Base-by-base conservation (phyloP, 73 alveolate genomes). In the Uronychia binucleata region DNA sequence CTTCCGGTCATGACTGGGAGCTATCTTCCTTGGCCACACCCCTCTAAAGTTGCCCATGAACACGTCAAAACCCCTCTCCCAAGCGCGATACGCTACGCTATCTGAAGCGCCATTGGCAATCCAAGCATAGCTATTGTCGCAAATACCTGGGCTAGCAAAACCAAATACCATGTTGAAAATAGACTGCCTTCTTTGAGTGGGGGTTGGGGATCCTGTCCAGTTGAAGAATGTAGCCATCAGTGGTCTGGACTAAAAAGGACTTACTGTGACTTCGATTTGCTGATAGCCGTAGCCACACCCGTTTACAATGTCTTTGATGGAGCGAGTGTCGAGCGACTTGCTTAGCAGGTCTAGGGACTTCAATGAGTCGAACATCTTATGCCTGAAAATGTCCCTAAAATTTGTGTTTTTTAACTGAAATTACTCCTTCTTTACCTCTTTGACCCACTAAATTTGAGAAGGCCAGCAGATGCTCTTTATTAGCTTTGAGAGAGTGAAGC, bases 21-120 rank as follows among this genome's bases (percentile, higher is more conserved):
- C 86, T 31, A 77, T 29, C 46, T 77, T 77, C 57, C 91, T 85
- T 5, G 91, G 91, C 76, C 77, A 85, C 8, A 85, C 78, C 28
- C 91, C 91, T 85, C 91, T 85, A 31, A 85, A 85, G 57, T 85
- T 85, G 5, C 91, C 91, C 35, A 85, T 33, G 75, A 85, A 85
- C 30, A 85, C 57, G 77, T 85, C 91, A 85, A 35, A 85, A 14
- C 91, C 91, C 11, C 35, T 78, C 57, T 85, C 91, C 33, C 67
- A 77, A 0, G 91, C 86, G 28, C 77, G 19, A 58, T 85, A 85
- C 1, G 91, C 85, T 27, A 77, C 27, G 31, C 86, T 77, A 30
- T 85, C 91, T 1, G 91, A 77, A 14, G 91, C 82, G 25, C 91
- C 91, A 46, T 77, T 83, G 31, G 57, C 81, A 35, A 85, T 79